Evolutionary conservation across 495 filamentous ascomycete genomes (phyloP).

Genomic region (Trichocladium uniseriatum): DNA sequence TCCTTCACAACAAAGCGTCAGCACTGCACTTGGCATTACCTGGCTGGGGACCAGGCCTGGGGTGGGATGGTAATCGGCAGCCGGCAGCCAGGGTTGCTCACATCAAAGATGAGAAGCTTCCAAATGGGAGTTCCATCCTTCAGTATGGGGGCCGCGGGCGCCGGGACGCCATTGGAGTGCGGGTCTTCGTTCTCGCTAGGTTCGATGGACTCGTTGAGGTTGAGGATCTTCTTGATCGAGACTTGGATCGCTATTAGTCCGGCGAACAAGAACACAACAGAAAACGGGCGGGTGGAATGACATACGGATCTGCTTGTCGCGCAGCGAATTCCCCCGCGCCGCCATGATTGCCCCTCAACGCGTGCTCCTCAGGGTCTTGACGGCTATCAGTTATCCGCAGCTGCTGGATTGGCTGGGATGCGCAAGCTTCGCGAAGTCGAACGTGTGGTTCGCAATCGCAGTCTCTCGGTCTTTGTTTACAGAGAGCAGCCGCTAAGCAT

Average conservation of each 20-base stretch:
- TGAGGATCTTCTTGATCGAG: slow-evolving; percentile 91
- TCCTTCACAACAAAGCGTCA: slow-evolving; percentile 31
- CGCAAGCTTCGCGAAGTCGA: not conserved
- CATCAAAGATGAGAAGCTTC: slow-evolving; percentile 32
- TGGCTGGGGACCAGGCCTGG: not conserved
- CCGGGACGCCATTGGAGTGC: slow-evolving; percentile 55
- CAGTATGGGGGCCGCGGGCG: slow-evolving; percentile 67
- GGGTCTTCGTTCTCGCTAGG: slow-evolving; percentile 44
- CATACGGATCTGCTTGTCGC: slow-evolving; percentile 92
- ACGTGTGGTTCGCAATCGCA: not conserved
- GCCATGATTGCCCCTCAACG: slow-evolving; percentile 22
- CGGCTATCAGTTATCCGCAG: not conserved
- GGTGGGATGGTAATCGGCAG: not conserved
- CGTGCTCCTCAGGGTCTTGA: too few species aligned
- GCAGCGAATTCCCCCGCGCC: slow-evolving; percentile 62
- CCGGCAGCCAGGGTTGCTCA: slow-evolving; percentile 6
- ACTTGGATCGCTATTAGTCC: slow-evolving; percentile 43
- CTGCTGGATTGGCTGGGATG: not conserved
- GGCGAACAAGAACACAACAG: not conserved
- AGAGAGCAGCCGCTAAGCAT: not conserved
- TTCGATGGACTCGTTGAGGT: slow-evolving; percentile 69
- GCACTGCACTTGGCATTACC: too few species aligned
- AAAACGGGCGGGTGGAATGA: slow-evolving; percentile 27
- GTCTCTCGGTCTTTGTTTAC: not conserved
- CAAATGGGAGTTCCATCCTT: slow-evolving; percentile 79